phyloP scores from a whole-genome alignment of 345 rosid species.

The Rubroshorea leprosula region DNA sequence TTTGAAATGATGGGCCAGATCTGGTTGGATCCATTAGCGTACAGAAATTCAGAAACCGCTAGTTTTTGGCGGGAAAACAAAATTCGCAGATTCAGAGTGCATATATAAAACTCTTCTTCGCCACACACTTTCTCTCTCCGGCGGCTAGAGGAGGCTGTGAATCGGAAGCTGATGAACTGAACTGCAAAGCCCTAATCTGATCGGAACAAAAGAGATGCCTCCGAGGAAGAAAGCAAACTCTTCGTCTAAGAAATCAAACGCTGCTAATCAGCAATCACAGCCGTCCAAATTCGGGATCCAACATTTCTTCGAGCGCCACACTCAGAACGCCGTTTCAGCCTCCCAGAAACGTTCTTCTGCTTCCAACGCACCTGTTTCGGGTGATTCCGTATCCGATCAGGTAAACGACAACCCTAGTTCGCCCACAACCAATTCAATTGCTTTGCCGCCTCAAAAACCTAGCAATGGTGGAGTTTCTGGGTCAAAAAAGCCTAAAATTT shows the following conservation, averaged over 20 bases:
- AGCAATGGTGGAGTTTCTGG: background rate
- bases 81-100: background rate
- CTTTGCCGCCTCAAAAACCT: constrained; percentile 18
- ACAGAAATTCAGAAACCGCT: background rate
- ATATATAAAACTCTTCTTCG: background rate
- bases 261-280: constrained; percentile 34
- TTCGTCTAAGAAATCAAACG: constrained; percentile 34
- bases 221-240: constrained; percentile 60
- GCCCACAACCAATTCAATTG: constrained; percentile 4
- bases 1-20: no score
- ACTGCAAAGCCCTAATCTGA: constrained; percentile 1
- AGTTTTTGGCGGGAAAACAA: constrained; percentile 20
- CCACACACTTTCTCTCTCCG: background rate
- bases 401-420: background rate
- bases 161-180: background rate
- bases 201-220: constrained; percentile 34
- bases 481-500: constrained; percentile 4
- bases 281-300: constrained; percentile 71
- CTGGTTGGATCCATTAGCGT: background rate
- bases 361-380: constrained; percentile 3
- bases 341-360: constrained; percentile 19
- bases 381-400: constrained; percentile 9
- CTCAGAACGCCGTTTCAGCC: constrained; percentile 36
- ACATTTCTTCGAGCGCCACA: constrained; percentile 72
- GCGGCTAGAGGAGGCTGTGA: background rate